Evolutionary conservation across 164 flowering plant genomes (phyloP), one percentile per base, ranked within the genome.

Genomic region (Vitis cinerea): DNA sequence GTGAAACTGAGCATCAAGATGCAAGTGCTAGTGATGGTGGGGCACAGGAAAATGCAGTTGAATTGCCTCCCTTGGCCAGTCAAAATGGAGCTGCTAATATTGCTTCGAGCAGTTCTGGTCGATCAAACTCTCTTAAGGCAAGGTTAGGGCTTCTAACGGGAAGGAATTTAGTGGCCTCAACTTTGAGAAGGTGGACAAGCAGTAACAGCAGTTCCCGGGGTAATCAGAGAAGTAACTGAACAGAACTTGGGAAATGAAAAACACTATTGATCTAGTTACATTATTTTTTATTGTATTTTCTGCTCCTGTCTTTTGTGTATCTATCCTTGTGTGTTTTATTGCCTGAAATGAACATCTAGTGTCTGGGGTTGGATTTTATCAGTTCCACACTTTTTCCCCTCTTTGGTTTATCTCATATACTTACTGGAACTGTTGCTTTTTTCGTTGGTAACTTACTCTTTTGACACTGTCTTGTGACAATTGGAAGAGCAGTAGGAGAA

Each of bases 181-280:
- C 91, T 27, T 74, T 88, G 75, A 83, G 85, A 72, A 85, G 87
- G 72, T 88, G 90, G 87, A 78, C 88, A 47, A 75, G 80, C 74
- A 75, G 80, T 65, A 78, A 70, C 50, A 67, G 77, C 68, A 75
- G 76, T 67, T 77, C 81, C 7, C 69, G 80, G 5, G 68, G 73
- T 68, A 69, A 47, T 74, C 76, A 74, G 72, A 23, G 19, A 51
- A 50, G 64, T 70, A 64, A 48, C 7, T 29, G 51, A 63, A 62
- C 7, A 15, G 4, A 52, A 50, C 16, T 48, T 3, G 27, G 31
- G 50, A 13, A 57, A 19, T 61, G 68, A 15, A 23, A 54, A 50
- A 11, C 30, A 19, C 10, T 6, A 8, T 59, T 58, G 16, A 14
- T 47, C 44, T 72, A 23, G 65, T 76, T 59, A n/a, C 69, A 71